These are phyloP conservation scores for Austroboletus eburneus DNA, from an alignment of 768 basidiomycete species.

Conservation along the genomic window DNA sequence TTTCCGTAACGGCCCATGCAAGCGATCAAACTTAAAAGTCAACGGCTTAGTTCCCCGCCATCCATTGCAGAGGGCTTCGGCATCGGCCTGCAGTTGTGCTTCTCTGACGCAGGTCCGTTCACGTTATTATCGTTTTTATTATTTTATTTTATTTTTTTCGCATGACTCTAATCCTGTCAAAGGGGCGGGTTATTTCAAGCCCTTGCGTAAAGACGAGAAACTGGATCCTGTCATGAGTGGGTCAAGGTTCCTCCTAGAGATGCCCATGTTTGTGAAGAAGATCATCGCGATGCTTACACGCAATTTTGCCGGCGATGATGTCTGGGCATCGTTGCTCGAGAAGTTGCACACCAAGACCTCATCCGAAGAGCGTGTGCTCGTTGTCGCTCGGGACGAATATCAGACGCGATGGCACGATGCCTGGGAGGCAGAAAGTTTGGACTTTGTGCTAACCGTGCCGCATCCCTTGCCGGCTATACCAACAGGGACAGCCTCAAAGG, in stretches of 20 bases:
- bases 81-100: conserved; percentile 51
- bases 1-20: not conserved
- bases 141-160: not conserved
- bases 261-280: conserved; percentile 38
- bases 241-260: conserved; percentile 20
- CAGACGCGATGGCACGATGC: conserved; percentile 34
- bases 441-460: conserved; percentile 39
- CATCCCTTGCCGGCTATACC: conserved; percentile 39
- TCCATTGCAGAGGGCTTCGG: conserved; percentile 45
- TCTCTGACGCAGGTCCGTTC: conserved; percentile 50
- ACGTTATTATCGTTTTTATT: too few relatives aligned
- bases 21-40: not conserved
- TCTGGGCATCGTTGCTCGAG: conserved; percentile 29
- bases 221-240: conserved; percentile 30
- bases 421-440: conserved; percentile 36
- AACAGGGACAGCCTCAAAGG: conserved; percentile 30
- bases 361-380: conserved; percentile 25
- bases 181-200: conserved; percentile 44
- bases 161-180: not conserved
- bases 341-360: conserved; percentile 33
- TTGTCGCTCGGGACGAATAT: conserved; percentile 25
- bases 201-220: conserved; percentile 33
- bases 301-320: conserved; percentile 23
- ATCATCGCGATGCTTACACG: conserved; percentile 39
- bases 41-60: conserved; percentile 38